These are phyloP conservation scores for Circinella minor DNA, from an alignment of 371 early-diverging fungal genomes.

Conservation along the genomic window DNA sequence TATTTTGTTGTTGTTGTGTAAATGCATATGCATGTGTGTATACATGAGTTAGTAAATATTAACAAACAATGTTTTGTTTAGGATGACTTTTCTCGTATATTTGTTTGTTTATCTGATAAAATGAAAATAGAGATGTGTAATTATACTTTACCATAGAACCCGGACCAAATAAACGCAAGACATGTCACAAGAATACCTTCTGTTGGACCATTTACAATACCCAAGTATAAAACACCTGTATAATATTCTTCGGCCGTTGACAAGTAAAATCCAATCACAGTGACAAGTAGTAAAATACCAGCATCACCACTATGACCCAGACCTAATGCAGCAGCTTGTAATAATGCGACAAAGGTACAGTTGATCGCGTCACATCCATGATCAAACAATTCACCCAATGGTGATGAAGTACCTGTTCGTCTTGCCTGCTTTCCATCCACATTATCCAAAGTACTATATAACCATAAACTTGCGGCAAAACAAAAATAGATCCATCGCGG, in stretches of 20 bases:
- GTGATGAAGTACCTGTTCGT: conserved; percentile 90
- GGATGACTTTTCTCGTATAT: not conserved
- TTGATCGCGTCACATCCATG: conserved; percentile 94
- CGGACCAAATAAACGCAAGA: conserved; percentile 72
- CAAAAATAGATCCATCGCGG: conserved; percentile 90
- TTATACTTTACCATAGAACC: conserved; percentile 51
- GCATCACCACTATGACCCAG: conserved; percentile 77
- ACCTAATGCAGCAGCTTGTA: conserved; percentile 85
- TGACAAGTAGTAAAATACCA: conserved; percentile 66
- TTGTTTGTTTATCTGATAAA: too few relatives aligned
- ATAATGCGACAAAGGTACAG: conserved; percentile 80
- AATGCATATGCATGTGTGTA: too few relatives aligned
- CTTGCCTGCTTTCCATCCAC: conserved; percentile 94
- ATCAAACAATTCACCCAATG: conserved; percentile 95
- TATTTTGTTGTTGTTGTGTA: not conserved
- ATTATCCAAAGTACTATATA: conserved; percentile 96
- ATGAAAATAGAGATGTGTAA: not conserved
- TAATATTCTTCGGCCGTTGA: conserved; percentile 97
- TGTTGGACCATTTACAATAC: conserved; percentile 94
- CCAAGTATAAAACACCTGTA: conserved; percentile 90
- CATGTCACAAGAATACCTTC: conserved; percentile 90
- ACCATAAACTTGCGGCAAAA: conserved; percentile 88
- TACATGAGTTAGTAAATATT: too few relatives aligned
- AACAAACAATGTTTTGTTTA: not conserved
- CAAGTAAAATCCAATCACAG: conserved; percentile 86